These are phyloP conservation scores for Gracilaria gracilis DNA, from an alignment of 23 red algal genomes.

Conservation along the genomic window DNA sequence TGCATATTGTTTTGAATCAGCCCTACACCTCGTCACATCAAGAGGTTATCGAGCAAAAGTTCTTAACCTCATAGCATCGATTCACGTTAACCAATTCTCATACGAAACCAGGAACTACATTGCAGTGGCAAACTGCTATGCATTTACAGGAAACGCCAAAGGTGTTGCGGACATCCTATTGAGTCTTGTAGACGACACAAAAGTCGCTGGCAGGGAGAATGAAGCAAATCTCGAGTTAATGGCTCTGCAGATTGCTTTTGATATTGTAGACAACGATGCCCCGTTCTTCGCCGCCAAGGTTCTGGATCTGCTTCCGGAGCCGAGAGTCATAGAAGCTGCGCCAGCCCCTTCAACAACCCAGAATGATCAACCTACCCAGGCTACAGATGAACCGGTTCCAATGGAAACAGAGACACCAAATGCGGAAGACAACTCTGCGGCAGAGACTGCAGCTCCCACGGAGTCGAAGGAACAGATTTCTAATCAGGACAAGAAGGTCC, in stretches of 20 bases:
- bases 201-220: slow-evolving; percentile 49
- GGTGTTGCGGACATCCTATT: slow-evolving; percentile 82
- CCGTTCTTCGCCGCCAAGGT: slow-evolving; percentile 82
- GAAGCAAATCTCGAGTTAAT: slow-evolving; percentile 67
- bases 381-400: slow-evolving; percentile 55
- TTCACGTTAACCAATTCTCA: slow-evolving; percentile 57
- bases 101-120: slow-evolving; percentile 59
- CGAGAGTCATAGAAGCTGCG: slow-evolving; percentile 24
- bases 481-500: slow-evolving; percentile 54
- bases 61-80: slow-evolving; percentile 76
- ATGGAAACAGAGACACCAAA: slow-evolving; percentile 48
- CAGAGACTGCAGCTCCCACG: background rate
- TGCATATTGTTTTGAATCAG: slow-evolving; percentile 92
- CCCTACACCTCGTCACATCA: slow-evolving; percentile 79
- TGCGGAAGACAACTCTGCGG: background rate
- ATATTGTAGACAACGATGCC: slow-evolving; percentile 93
- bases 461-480: background rate
- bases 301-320: slow-evolving; percentile 60
- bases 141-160: slow-evolving; percentile 79
- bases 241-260: slow-evolving; percentile 94
- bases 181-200: slow-evolving; percentile 35
- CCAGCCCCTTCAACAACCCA: background rate
- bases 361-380: background rate
- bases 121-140: slow-evolving; percentile 88
- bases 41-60: slow-evolving; percentile 79